Conservation (phyloP, 352 stramenopile genomes). For the Pythium phragmiticola region DNA sequence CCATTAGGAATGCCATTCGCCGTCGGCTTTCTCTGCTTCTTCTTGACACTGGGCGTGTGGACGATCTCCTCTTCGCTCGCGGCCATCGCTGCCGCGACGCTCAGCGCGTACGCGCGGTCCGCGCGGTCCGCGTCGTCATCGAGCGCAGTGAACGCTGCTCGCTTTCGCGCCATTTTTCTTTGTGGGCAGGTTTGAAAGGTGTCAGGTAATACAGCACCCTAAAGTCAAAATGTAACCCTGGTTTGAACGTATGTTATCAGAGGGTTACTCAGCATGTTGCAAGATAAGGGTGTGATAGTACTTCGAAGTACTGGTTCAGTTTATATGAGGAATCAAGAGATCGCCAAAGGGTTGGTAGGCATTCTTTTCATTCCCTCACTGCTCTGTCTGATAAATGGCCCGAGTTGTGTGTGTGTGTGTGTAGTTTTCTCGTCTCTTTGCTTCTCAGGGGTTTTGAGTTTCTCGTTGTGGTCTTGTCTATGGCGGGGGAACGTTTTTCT, state of each 20-base stretch:
- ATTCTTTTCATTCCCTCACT: too few relatives aligned
- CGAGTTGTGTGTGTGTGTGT: too few relatives aligned
- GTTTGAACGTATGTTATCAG: too few relatives aligned
- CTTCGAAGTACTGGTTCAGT: too few relatives aligned
- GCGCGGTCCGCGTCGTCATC: conserved; percentile 25
- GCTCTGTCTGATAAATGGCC: too few relatives aligned
- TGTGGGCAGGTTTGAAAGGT: not conserved
- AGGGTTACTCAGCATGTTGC: too few relatives aligned
- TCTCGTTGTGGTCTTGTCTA: too few relatives aligned
- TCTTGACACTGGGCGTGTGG: conserved; percentile 24
- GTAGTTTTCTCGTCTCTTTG: too few relatives aligned
- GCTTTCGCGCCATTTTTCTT: conserved; percentile 58
- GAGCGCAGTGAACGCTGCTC: conserved; percentile 12
- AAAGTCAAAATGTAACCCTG: not conserved
- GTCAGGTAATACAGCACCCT: not conserved
- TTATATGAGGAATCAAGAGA: too few relatives aligned
- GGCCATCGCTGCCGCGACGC: conserved; percentile 18
- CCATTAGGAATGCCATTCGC: conserved; percentile 2
- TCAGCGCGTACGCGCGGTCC: conserved; percentile 29
- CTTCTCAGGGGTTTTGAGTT: too few relatives aligned
- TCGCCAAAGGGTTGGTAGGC: too few relatives aligned
- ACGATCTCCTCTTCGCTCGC: conserved; percentile 38
- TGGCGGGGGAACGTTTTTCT: not conserved
- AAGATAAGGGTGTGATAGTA: too few relatives aligned
- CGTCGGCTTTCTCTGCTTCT: conserved; percentile 18